Conservation (phyloP, 2,329 filamentous ascomycete species). For the Claviceps africana region DNA sequence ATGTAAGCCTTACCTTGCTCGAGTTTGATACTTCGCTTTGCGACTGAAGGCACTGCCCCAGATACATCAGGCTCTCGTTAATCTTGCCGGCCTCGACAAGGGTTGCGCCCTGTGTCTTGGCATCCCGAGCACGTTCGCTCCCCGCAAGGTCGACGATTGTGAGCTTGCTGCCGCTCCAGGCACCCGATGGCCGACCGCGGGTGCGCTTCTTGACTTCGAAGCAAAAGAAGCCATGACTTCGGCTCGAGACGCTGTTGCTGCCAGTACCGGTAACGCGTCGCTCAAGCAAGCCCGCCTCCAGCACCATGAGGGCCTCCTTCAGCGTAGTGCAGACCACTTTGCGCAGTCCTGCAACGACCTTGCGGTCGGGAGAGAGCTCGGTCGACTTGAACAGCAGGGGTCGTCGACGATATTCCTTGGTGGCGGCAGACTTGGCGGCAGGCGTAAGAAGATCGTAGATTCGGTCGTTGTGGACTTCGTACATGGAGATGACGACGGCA, state of each 20-base stretch:
- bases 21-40: constrained; percentile 67
- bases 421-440: constrained; percentile 41
- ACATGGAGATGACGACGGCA: constrained; percentile 86
- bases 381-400: constrained; percentile 85
- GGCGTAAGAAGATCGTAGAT: constrained; percentile 84
- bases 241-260: constrained; percentile 81
- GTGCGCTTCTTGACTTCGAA: constrained; percentile 80
- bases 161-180: constrained; percentile 65
- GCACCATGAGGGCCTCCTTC: constrained; percentile 72
- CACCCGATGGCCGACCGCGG: constrained; percentile 28
- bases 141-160: constrained; percentile 88
- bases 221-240: constrained; percentile 93
- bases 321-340: constrained; percentile 79
- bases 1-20: constrained; percentile 49
- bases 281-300: constrained; percentile 81
- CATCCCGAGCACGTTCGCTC: constrained; percentile 82
- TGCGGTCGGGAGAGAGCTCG: constrained; percentile 76
- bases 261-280: constrained; percentile 79
- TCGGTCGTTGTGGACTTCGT: constrained; percentile 96
- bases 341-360: constrained; percentile 79
- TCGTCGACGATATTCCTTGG: constrained; percentile 60
- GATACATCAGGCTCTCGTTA: constrained; percentile 95
- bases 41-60: constrained; percentile 93
- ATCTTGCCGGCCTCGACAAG: constrained; percentile 95
- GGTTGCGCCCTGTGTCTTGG: constrained; percentile 85